Evolutionary conservation across 805 yeast genomes (phyloP).

Genomic region (Candida fluviatilis): DNA sequence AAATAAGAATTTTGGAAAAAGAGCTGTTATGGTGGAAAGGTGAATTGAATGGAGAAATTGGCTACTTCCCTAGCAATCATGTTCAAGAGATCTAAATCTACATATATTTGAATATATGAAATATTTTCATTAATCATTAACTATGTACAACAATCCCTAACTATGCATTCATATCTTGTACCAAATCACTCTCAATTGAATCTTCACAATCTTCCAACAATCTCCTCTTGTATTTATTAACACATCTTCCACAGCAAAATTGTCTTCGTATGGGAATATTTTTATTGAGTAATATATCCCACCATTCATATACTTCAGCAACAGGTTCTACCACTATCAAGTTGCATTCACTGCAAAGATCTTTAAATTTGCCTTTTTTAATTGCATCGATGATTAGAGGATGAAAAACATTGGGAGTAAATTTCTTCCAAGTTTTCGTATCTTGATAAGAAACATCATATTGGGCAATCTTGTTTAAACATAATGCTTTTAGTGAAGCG

Average conservation of each 20-base stretch:
- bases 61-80: conserved; percentile 28
- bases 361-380: conserved; percentile 47
- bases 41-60: conserved; percentile 18
- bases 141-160: neutral
- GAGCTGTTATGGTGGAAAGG: conserved; percentile 38
- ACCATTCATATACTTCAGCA: conserved; percentile 63
- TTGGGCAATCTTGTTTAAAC: conserved; percentile 44
- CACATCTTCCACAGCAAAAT: conserved; percentile 54
- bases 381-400: conserved; percentile 47
- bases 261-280: conserved; percentile 50
- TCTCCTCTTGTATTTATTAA: conserved; percentile 17
- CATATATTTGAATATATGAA: neutral
- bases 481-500: conserved; percentile 46
- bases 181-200: neutral
- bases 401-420: conserved; percentile 44
- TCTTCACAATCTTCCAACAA: conserved; percentile 1
- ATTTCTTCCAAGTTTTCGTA: conserved; percentile 48
- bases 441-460: conserved; percentile 55
- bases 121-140: neutral
- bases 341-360: conserved; percentile 51
- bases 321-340: conserved; percentile 48
- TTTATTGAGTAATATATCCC: conserved; percentile 53
- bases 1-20: conserved; percentile 31
- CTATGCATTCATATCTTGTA: neutral
- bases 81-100: conserved; percentile 13